Percentiles rank a stretch among this genome's conserved stretches.
These are phyloP conservation scores for Vigna reflexopilosa DNA, from an alignment of 306 rosid species.

Conservation along the genomic window DNA sequence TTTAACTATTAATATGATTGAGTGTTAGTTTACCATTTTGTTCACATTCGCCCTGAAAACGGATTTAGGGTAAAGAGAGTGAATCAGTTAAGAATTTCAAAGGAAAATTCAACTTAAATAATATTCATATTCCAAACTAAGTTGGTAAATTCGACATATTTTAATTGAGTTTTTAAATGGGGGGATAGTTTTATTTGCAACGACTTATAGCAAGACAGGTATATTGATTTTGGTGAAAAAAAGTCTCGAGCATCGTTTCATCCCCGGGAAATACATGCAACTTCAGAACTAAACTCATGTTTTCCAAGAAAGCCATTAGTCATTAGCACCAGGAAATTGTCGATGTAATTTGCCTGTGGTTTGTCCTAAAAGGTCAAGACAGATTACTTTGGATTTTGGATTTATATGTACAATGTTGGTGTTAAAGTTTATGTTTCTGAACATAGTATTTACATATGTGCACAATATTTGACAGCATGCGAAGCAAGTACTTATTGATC, in stretches of 20 bases:
- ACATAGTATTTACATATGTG: slow-evolving; percentile 45
- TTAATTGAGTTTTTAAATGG: too few relatives aligned
- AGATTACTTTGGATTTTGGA: background rate
- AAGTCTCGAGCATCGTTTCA: too few relatives aligned
- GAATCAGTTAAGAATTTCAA: too few relatives aligned
- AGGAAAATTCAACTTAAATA: too few relatives aligned
- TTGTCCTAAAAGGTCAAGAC: slow-evolving; percentile 1
- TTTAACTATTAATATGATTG: background rate
- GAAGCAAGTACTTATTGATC: slow-evolving; percentile 40
- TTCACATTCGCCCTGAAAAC: background rate
- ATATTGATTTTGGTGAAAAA: too few relatives aligned
- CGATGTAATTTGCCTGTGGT: background rate
- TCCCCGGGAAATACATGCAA: too few relatives aligned
- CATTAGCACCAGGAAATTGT: slow-evolving; percentile 12
- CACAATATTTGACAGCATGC: slow-evolving; percentile 50
- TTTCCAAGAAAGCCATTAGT: slow-evolving; percentile 23
- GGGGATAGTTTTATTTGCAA: too few relatives aligned
- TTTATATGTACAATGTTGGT: slow-evolving; percentile 42
- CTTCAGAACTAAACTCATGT: slow-evolving; percentile 17
- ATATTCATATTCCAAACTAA: too few relatives aligned
- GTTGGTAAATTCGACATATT: too few relatives aligned
- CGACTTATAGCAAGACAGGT: too few relatives aligned
- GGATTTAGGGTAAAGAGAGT: background rate
- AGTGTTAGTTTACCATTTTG: background rate
- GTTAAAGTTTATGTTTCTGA: slow-evolving; percentile 35